Conservation (phyloP, 371 early-diverging fungal species). For the Entomophthora muscae region DNA sequence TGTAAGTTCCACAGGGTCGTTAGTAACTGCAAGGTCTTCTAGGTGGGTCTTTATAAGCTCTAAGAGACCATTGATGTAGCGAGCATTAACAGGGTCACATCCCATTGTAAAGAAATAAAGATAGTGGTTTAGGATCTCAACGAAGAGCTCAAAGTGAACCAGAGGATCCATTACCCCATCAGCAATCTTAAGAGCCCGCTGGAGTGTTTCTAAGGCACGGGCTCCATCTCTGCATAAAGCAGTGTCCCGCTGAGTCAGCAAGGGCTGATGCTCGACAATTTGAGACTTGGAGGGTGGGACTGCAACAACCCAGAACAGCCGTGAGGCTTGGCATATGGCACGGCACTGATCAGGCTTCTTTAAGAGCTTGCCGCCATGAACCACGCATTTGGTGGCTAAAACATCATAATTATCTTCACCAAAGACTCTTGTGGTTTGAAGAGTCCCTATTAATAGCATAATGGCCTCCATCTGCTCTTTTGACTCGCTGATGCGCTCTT, state of each 20-base stretch:
- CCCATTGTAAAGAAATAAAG: constrained; percentile 58
- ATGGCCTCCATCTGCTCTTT: constrained; percentile 71
- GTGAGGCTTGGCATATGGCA: constrained; percentile 51
- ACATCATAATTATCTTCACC: constrained; percentile 73
- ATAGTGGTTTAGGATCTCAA: constrained; percentile 77
- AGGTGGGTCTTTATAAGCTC: not conserved
- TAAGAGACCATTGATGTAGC: constrained; percentile 7
- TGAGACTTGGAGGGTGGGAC: not conserved
- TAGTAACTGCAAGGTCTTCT: not conserved
- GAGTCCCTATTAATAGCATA: constrained; percentile 54
- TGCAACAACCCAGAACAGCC: constrained; percentile 69
- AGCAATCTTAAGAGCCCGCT: constrained; percentile 78
- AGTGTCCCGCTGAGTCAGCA: constrained; percentile 11
- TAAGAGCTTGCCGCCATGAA: constrained; percentile 69
- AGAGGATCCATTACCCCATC: constrained; percentile 73
- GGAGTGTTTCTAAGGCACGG: constrained; percentile 63
- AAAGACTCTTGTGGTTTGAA: constrained; percentile 57
- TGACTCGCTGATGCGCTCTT: constrained; percentile 74
- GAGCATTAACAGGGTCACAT: constrained; percentile 2
- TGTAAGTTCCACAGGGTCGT: not conserved
- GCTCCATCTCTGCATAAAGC: constrained; percentile 52
- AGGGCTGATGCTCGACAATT: constrained; percentile 8
- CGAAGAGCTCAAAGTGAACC: constrained; percentile 66
- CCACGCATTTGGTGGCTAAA: constrained; percentile 64
- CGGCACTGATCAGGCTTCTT: constrained; percentile 87